Evolutionary conservation across 73 alveolate species (phyloP), one percentile per base, ranked within the genome.

Genomic region (Diophrys sp.): DNA sequence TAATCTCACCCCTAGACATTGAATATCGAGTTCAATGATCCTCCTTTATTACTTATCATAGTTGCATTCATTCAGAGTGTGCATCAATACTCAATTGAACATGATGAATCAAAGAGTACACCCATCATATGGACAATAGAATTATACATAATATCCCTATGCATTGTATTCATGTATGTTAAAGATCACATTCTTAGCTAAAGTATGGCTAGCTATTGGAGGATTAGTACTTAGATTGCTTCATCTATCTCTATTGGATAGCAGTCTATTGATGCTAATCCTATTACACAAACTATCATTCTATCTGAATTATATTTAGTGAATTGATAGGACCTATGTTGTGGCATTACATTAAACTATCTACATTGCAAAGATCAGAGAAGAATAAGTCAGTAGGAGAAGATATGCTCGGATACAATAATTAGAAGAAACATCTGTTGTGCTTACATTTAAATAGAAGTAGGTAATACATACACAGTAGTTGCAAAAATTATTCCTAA

Each of bases 41-140:
- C 79, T 71, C 99, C 98, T n/a, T 27, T 69, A 31, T 79, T 31
- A 28, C 67, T 71, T 8, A 74, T 44, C 30, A 23, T 30, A 5
- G 31, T 78, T 25, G 67, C 70, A 30, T 8, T 67, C 1, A 8
- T 68, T 44, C 2, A 78, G 11, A 78, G 62, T 23, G 27, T 78
- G 14, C 79, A 71, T 26, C 29, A 23, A 11, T 29, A 29, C 26
- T 71, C 11, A 23, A 29, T 5, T 31, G 14, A n/a, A 2, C 14
- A 28, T 1, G 76, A 68, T n/a, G 56, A n/a, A 2, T 23, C 14
- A 26, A 68, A 29, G 54, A 44, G 26, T 11, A n/a, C 30, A 1
- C n/a, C 30, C 1, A 27, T 71, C 11, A 32, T 32, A 2, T 55
- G 67, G 34, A 23, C 25, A 1, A 5, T 29, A 8, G 23, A 30